A percentile compares a stretch with the other conserved stretches of the same genome.
phyloP scores from a whole-genome alignment of 78 protist genomes.

The Chrysochromulina parva region DNA sequence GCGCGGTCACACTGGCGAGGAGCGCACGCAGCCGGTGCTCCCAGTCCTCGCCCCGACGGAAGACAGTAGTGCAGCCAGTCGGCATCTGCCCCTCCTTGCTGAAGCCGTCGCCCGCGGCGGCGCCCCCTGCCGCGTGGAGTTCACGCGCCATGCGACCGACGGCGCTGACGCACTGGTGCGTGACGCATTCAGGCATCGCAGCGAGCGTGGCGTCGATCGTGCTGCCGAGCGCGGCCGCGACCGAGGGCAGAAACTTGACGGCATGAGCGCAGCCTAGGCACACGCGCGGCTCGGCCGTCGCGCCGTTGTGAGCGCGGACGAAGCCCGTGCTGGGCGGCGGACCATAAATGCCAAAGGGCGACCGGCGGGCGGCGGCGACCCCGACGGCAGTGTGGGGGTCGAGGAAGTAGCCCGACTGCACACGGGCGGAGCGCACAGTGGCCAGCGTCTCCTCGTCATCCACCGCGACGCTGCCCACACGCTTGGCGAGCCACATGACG shows the following conservation, averaged over 20 bases:
- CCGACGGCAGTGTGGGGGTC: constrained; percentile 7
- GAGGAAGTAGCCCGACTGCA: neutral
- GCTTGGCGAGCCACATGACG: neutral
- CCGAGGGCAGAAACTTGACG: neutral
- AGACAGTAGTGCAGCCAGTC: too few species aligned
- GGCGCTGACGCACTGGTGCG: too few species aligned
- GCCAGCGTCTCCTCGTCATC: neutral
- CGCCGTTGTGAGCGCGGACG: neutral
- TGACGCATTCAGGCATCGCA: too few species aligned
- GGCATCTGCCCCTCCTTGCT: too few species aligned
- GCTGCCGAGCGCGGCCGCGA: neutral
- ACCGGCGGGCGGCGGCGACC: neutral
- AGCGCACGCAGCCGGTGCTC: too few species aligned
- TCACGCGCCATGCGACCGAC: too few species aligned
- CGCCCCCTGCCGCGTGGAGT: too few species aligned
- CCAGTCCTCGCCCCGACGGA: too few species aligned
- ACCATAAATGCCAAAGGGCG: neutral
- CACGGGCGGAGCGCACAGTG: neutral
- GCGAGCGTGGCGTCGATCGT: too few species aligned
- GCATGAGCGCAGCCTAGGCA: constrained; percentile 3
- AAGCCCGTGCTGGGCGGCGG: neutral
- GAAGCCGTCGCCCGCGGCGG: too few species aligned
- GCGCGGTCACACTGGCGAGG: too few species aligned
- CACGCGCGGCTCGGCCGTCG: neutral
- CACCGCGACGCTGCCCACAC: neutral